Evolutionary conservation across 2,329 filamentous ascomycete genomes (phyloP), one percentile per base, ranked within the genome.

Genomic region (Coniochaeta sp.): DNA sequence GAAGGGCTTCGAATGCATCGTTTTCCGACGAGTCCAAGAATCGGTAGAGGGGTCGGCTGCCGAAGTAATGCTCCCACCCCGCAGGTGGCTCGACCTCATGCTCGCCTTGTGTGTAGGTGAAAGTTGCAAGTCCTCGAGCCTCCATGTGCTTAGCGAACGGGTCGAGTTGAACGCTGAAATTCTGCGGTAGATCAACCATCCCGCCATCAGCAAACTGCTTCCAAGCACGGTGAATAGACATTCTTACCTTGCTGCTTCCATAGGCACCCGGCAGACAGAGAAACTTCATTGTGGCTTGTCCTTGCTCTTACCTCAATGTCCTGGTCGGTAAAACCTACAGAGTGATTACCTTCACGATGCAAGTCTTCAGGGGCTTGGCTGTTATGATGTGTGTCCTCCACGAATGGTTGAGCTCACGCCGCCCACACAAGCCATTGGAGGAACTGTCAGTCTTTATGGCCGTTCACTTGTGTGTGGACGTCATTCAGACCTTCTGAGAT

Each of bases 231-330:
- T 1, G 6, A n/a, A 52, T 52, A 3, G 17, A 24, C 12, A 3
- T 31, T 44, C 65, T 36, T 55, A 63, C 68, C 64, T 68, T 65
- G 50, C 66, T 67, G 56, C 65, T 69, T 60, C 67, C 69, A 52
- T 67, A 70, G 11, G 69, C 67, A 16, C 69, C 69, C 8, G 67
- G 69, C 12, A 70, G 64, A 59, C 69, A 70, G 6, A 70, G 67
- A 52, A 69, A 70, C 62, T 67, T 70, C 69, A 70, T 70, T 17
- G 36, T 62, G 61, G 26, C 22, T 33, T 24, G 11, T 57, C 3
- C 17, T 28, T 1, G 28, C 38, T 57, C 38, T 57, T 17, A 47
- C 22, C 22, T 28, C 11, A 2, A 40, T 2, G 38, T 40, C 6
- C 7, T 47, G 11, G n/a, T 57, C 11, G 24, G 6, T 22, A 19